These are phyloP conservation scores for Hypomyces perniciosus DNA, from an alignment of 2,329 filamentous ascomycete species.

Conservation along the genomic window DNA sequence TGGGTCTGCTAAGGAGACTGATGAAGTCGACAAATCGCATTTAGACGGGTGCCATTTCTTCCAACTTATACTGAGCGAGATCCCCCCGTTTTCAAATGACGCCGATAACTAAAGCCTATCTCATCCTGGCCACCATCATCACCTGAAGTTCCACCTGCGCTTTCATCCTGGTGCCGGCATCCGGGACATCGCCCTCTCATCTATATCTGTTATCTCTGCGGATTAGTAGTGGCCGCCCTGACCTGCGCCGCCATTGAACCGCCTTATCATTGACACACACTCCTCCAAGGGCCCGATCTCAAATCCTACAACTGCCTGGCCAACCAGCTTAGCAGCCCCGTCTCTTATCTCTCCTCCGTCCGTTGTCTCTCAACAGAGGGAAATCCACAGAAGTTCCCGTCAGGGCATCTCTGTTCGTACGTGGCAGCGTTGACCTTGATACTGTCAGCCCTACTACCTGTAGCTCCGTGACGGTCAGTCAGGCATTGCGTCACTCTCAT, in stretches of 20 bases:
- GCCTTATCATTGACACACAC: slow-evolving; percentile 12
- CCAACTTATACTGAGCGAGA: slow-evolving; percentile 1
- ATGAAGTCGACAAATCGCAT: slow-evolving; percentile 3
- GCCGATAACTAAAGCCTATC: slow-evolving; percentile 54
- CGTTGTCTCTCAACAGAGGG: slow-evolving; percentile 7
- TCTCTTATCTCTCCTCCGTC: slow-evolving; percentile 12
- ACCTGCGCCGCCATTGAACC: slow-evolving; percentile 7
- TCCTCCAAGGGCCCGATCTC: slow-evolving; percentile 10
- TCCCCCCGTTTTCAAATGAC: slow-evolving; percentile 40
- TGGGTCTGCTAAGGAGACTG: not conserved
- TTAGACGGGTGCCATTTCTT: not conserved
- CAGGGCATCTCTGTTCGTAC: not conserved
- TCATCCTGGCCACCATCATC: slow-evolving; percentile 47
- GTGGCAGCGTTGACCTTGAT: not conserved
- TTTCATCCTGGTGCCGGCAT: slow-evolving; percentile 9
- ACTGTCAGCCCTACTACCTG: not conserved
- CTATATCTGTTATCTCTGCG: slow-evolving; percentile 9
- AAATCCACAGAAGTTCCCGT: not conserved
- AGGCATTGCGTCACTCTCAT: slow-evolving; percentile 8
- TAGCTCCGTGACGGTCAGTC: not conserved
- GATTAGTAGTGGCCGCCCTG: slow-evolving; percentile 9
- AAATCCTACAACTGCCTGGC: slow-evolving; percentile 7
- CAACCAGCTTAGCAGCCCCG: slow-evolving; percentile 5
- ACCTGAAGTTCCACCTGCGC: slow-evolving; percentile 33
- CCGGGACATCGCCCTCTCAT: slow-evolving; percentile 12